Evolutionary conservation across 2,329 filamentous ascomycete species (phyloP), one percentile per base, ranked within the genome.

Genomic region (Scortechinia acanthostroma): DNA sequence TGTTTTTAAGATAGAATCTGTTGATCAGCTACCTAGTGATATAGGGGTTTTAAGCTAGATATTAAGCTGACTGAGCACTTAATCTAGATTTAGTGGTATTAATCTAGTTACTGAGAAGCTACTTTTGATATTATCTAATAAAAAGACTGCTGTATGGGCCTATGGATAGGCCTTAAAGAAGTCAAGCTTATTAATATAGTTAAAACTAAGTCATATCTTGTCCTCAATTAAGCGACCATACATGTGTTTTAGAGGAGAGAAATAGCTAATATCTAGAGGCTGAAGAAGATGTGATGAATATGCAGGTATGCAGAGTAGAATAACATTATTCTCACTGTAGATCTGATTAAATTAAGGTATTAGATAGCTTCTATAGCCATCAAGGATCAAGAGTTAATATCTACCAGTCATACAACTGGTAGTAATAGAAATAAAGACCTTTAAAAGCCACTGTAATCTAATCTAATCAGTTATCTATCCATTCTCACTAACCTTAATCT

Each of bases 381-480:
- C 55, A 44, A 65, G 47, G 48, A 67, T 53, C 2, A 66, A 49
- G 2, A 65, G 51, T 21, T 50, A 45, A 48, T 56, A 57, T 46
- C 42, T 42, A 2, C 57, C 53, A 70, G 49, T 57, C 58, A 16
- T 66, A 58, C 51, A 63, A 68, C 55, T 55, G 62, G 53, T 30
- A 10, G 25, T 30, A 30, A n/a, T n/a, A 10, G 25, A n/a, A 30
- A 30, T 30, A 30, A 30, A 30, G 25, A n/a, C n/a, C 10, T 30
- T n/a, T 30, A 10, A n/a, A 30, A 30, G 25, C 25, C n/a, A 30
- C n/a, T 30, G 25, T 30, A 30, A n/a, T 30, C 25, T n/a, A 30
- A 30, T 30, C 25, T 30, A n/a, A 30, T 30, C 25, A 30, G 25
- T 30, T 30, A n/a, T 30, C 25, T n/a, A 30, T 30, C 25, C 25